Percentiles rank a stretch among this genome's conserved stretches.
phyloP scores from a whole-genome alignment of 2,329 filamentous ascomycete genomes.

The Aspergillus pseudoviridinutans region DNA sequence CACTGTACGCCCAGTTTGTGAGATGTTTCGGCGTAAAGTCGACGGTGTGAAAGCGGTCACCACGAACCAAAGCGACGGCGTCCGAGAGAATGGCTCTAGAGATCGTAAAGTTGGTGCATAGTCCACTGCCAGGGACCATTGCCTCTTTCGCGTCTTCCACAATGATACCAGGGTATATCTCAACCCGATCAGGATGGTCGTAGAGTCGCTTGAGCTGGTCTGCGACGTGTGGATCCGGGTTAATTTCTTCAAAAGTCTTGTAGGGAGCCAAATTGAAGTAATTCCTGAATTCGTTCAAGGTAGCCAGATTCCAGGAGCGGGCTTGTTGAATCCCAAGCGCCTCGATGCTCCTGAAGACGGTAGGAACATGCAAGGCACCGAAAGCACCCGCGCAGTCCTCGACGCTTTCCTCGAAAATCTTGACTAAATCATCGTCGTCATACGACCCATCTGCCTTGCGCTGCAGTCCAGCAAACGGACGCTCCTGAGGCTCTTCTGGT shows the following conservation, averaged over 20 bases:
- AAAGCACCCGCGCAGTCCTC: slow-evolving; percentile 59
- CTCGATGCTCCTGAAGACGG: slow-evolving; percentile 58
- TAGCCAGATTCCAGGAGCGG: slow-evolving; percentile 58
- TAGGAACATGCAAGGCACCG: slow-evolving; percentile 57
- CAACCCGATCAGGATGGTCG: slow-evolving; percentile 50
- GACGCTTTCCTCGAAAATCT: slow-evolving; percentile 55
- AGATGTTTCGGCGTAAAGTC: slow-evolving; percentile 44
- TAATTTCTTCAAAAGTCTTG: slow-evolving; percentile 51
- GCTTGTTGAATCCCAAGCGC: slow-evolving; percentile 60
- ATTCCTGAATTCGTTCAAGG: slow-evolving; percentile 55
- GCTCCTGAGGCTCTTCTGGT: slow-evolving; percentile 43
- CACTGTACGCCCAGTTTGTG: slow-evolving; percentile 45
- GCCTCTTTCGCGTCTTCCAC: slow-evolving; percentile 54
- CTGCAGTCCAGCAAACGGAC: slow-evolving; percentile 49
- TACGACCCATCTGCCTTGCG: slow-evolving; percentile 51
- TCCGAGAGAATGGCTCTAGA: slow-evolving; percentile 44
- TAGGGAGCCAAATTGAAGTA: slow-evolving; percentile 51
- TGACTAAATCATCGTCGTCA: slow-evolving; percentile 55
- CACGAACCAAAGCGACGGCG: slow-evolving; percentile 44
- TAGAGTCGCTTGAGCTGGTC: slow-evolving; percentile 46
- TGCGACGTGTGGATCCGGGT: slow-evolving; percentile 47
- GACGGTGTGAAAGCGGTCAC: slow-evolving; percentile 46
- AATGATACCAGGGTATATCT: slow-evolving; percentile 57
- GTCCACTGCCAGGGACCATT: slow-evolving; percentile 45
- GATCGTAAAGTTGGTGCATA: slow-evolving; percentile 48